Evolutionary conservation across 1,284 basidiomycete species (phyloP).

Genomic region (Cryptococcus sp.): DNA sequence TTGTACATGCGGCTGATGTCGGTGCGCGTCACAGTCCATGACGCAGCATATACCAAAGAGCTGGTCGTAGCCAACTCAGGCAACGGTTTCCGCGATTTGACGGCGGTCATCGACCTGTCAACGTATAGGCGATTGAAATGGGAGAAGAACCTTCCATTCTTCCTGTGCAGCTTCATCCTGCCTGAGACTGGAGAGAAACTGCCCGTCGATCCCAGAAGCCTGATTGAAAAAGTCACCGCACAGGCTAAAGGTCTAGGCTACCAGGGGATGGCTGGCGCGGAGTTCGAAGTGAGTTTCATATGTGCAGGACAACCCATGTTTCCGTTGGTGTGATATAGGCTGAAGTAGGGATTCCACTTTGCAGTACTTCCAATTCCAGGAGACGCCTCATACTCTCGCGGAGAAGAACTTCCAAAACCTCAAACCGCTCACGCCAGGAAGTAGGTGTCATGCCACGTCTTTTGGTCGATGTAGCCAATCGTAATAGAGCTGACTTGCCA

Average conservation of each 20-base stretch:
- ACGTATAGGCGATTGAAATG: constrained; percentile 86
- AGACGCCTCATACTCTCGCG: constrained; percentile 71
- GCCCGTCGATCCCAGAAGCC: constrained; percentile 78
- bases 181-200: constrained; percentile 76
- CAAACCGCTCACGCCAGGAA: constrained; percentile 82
- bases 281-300: constrained; percentile 73
- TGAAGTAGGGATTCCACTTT: not conserved
- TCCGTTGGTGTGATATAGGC: not conserved
- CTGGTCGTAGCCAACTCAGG: constrained; percentile 83
- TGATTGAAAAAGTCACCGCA: constrained; percentile 66
- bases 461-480: not conserved
- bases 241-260: constrained; percentile 57
- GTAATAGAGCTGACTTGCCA: not conserved
- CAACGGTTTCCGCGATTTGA: constrained; percentile 88
- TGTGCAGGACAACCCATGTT: not conserved
- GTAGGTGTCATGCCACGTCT: constrained; percentile 57
- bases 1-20: not conserved
- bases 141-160: constrained; percentile 90
- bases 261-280: constrained; percentile 74
- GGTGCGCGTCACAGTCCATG: constrained; percentile 59
- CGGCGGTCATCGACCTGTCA: constrained; percentile 79
- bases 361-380: constrained; percentile 94
- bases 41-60: constrained; percentile 77
- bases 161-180: constrained; percentile 85
- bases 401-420: constrained; percentile 77